phyloP scores from a whole-genome alignment of 441 rosid genomes.

The Cnidoscolus chayamansa region DNA sequence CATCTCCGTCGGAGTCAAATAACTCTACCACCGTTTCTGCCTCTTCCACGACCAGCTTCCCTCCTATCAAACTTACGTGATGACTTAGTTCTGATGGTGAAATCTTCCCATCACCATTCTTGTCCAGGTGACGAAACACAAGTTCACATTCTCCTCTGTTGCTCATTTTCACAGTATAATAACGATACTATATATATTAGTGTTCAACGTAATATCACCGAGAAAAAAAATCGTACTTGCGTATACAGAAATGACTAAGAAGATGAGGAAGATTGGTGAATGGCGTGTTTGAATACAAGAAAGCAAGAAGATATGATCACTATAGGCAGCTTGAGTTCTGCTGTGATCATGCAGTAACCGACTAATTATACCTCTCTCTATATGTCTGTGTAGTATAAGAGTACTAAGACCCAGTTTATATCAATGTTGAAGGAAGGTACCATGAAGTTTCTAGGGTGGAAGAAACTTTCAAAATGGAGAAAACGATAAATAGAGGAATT shows the following conservation, averaged over 20 bases:
- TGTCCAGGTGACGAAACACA: constrained; percentile 42
- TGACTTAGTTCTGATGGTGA: constrained; percentile 47
- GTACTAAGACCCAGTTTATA: background rate
- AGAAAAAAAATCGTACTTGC: background rate
- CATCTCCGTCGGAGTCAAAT: constrained; percentile 45
- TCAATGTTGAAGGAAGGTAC: constrained; percentile 15
- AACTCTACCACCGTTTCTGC: constrained; percentile 33
- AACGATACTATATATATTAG: background rate
- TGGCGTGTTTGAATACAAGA: background rate
- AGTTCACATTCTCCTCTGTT: constrained; percentile 24
- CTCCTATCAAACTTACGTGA: constrained; percentile 35
- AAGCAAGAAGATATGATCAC: no score
- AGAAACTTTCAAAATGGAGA: constrained; percentile 10
- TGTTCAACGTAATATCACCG: background rate
- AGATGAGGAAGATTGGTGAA: background rate
- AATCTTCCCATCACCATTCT: constrained; percentile 52
- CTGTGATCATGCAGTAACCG: background rate
- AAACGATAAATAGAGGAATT: constrained; percentile 3
- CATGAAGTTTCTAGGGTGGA: constrained; percentile 14
- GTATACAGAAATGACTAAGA: background rate
- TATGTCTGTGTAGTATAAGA: background rate
- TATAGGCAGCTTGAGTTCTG: background rate
- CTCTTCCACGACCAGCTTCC: constrained; percentile 28
- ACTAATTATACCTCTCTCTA: background rate
- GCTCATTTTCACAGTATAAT: constrained; percentile 5